Base-by-base conservation (phyloP, 164 flowering plant species). In the Pachysandra terminalis region DNA sequence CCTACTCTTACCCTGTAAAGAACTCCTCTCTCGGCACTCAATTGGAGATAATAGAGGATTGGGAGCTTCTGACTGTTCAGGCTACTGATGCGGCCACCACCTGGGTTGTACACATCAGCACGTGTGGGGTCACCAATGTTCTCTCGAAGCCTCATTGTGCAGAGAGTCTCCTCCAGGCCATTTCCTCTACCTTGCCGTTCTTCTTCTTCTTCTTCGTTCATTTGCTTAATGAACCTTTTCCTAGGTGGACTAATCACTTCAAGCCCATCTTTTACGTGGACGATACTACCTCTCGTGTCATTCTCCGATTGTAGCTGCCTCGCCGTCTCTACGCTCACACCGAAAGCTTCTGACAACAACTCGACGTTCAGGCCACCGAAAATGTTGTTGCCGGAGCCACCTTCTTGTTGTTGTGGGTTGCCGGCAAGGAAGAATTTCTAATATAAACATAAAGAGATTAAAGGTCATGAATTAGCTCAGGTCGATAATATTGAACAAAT, bases 91-190 rank as follows among this genome's bases (percentile, higher is more conserved):
- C 86, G 82, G 5, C 90, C 90, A 17, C 65, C 88, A 5, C 57
- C 75, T 0, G 84, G 85, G 72, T 72, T 76, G 74, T 54, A 81
- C 12, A 83, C 65, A 45, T 84, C 90, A 17, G 90, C 78, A 0
- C 64, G 68, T 8, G 49, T 6, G 4, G 84, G 77, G 27, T 75
- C 56, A 9, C 52, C 79, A 26, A 81, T 75, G 77, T 81, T 82
- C 55, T 77, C 70, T 23, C 24, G 75, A 12, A 82, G 61, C 73
- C 73, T 79, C 59, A 63, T 16, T 1, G 68, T 70, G 81, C 87
- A 86, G 35, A 81, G 15, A 9, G 90, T 86, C 57, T 86, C 86
- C 54, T 81, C 90, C 0, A 82, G 9, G 23, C 84, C 86, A 56
- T 79, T 82, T 12, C 59, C 59, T 59, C 40, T 41, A 60, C 37